Base-by-base conservation (phyloP, 2,329 filamentous ascomycete genomes). In the Sarocladium strictum region DNA sequence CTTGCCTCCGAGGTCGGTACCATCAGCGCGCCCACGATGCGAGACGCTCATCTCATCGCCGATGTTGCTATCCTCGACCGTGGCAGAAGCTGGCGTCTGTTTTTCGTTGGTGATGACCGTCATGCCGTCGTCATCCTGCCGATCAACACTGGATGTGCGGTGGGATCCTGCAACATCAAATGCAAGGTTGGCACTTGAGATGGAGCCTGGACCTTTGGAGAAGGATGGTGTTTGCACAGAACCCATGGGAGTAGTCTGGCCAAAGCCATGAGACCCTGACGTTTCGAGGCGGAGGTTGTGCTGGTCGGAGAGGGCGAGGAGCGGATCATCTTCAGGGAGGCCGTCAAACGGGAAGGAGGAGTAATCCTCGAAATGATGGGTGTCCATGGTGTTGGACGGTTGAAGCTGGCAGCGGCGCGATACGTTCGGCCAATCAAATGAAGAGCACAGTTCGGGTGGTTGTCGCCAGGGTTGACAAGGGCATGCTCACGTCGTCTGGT, bases 11-110 rank as follows among this genome's bases (percentile, higher is more conserved):
- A 79, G 62, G 53, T 84, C 81, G n/a, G 74, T 77, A 14, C 76
- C 76, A 61, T 84, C 80, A 32, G 70, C 72, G 26, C 72, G 71
- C 17, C 68, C 71, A 45, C 41, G 53, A n/a, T 70, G 69, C 33
- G 69, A 70, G 17, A 73, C 70, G 33, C 83, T 66, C 10, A 78
- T 81, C 59, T 85, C 85, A 53, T 85, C 83, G 63, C 86, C 82
- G 3, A 75, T 72, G 54, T 76, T 69, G 23, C 75, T 69, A 55
- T 83, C 81, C 45, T 81, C 80, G 49, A 82, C 64, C 2, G 75
- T 72, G 57, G 77, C 76, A 37, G 69, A 69, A 15, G 69, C 69
- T 29, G 73, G 74, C 1, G 72, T 53, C 33, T 26, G 50, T 53
- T 40, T 53, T 33, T 53, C 50, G 29, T 53, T 53, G 11, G 50